These are phyloP conservation scores for Cubamyces lactineus DNA, from an alignment of 768 basidiomycete species.

Conservation along the genomic window DNA sequence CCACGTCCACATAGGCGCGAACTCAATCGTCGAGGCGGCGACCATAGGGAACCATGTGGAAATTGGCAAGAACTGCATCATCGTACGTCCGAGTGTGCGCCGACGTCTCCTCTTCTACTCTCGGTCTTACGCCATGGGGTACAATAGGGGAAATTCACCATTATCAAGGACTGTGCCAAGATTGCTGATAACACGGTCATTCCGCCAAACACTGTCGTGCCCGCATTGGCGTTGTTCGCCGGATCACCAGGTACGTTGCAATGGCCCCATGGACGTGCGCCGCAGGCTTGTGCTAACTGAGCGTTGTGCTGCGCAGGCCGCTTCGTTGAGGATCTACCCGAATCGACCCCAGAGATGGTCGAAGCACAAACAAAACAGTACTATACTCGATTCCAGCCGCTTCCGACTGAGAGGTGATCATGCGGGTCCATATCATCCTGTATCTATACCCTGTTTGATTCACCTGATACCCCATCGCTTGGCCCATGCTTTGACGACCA, in stretches of 20 bases:
- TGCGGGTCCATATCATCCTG: not conserved
- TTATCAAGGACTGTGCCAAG: constrained; percentile 93
- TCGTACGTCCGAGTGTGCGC: constrained; percentile 54
- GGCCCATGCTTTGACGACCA: not conserved
- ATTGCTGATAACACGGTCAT: constrained; percentile 90
- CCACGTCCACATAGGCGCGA: constrained; percentile 92
- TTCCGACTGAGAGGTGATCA: constrained; percentile 21
- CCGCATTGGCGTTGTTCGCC: constrained; percentile 80
- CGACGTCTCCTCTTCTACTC: not conserved
- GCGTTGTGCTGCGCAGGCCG: constrained; percentile 52
- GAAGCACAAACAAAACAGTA: constrained; percentile 85
- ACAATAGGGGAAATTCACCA: constrained; percentile 90
- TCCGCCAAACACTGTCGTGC: constrained; percentile 91
- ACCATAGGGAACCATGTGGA: constrained; percentile 93
- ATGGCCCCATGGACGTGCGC: not conserved
- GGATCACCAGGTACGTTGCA: constrained; percentile 81
- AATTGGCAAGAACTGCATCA: constrained; percentile 94
- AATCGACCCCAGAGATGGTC: constrained; percentile 91
- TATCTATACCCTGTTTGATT: constrained; percentile 14
- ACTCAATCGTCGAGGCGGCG: constrained; percentile 89
- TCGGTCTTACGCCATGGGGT: not conserved
- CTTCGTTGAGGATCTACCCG: constrained; percentile 84
- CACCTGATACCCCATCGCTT: constrained; percentile 3
- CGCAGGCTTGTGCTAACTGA: not conserved
- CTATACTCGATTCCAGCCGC: constrained; percentile 70